Evolutionary conservation across 129 eudicot species (phyloP).

Genomic region (Saussurea involucrata): DNA sequence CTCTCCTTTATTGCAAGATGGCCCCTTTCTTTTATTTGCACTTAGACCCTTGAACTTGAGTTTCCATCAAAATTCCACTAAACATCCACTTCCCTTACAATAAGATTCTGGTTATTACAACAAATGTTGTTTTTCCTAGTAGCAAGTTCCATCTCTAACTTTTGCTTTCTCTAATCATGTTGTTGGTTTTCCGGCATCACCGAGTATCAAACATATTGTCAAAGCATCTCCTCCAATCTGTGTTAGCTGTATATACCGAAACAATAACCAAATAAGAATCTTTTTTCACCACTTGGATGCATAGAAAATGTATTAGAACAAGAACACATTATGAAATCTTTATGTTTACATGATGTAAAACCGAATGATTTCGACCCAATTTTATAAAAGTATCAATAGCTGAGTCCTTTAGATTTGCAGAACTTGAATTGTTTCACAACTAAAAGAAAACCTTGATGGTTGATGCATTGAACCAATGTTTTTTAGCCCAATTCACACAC

Average conservation of each 20-base stretch:
- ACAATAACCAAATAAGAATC: constrained; percentile 1
- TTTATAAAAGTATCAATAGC: not conserved
- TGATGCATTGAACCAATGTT: not conserved
- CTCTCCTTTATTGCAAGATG: too few relatives aligned
- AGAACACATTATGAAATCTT: not conserved
- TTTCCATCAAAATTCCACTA: too few relatives aligned
- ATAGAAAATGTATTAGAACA: constrained; percentile 7
- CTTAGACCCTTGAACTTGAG: too few relatives aligned
- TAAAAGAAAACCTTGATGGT: not conserved
- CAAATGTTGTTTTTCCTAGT: constrained; percentile 85
- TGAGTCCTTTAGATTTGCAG: not conserved
- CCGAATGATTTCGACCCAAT: not conserved
- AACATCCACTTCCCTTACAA: too few relatives aligned
- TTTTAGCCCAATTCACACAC: not conserved
- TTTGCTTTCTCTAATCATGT: constrained; percentile 66
- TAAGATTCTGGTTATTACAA: too few relatives aligned
- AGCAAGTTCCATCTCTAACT: constrained; percentile 76
- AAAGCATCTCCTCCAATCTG: constrained; percentile 63
- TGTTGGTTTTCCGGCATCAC: constrained; percentile 80
- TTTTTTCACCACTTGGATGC: not conserved
- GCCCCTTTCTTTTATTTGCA: too few relatives aligned
- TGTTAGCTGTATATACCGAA: constrained; percentile 42
- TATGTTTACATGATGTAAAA: not conserved
- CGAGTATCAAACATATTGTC: constrained; percentile 73
- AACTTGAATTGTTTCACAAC: constrained; percentile 5